Base-by-base conservation (phyloP, 2,329 filamentous ascomycete species). In the Colletotrichum truncatum region DNA sequence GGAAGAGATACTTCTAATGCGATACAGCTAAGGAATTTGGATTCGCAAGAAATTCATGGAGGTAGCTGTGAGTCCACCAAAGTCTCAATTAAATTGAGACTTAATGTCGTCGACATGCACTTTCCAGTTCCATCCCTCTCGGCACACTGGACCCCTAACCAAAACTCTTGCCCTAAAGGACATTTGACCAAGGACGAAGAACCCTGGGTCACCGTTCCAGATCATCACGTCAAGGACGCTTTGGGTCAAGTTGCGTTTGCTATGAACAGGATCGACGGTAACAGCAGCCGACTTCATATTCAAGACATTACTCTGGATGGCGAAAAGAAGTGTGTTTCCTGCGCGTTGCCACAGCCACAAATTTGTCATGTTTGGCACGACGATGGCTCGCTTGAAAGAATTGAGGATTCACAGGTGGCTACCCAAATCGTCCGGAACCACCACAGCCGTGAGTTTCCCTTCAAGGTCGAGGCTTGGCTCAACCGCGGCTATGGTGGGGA, bases 171-270 rank as follows among this genome's bases (percentile, higher is more conserved):
- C n/a, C n/a, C n/a, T n/a, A n/a, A n/a, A n/a, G n/a, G n/a, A n/a
- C n/a, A n/a, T n/a, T 18, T 46, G 26, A 32, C 6, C 21, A 28
- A 8, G 10, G 26, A 9, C 8, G 11, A 34, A 7, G 28, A 52
- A 14, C 23, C 36, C 28, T 63, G 63, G 63, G 34, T 61, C 8
- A 6, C 49, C 9, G 23, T 66, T 5, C 21, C 52, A 2, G 18
- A 43, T 6, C 48, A 66, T 4, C 36, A 66, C 14, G 26, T 36
- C 25, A 62, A 62, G 23, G 61, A 68, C 23, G 55, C 57, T 10
- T 25, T 69, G 6, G 39, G 38, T 14, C 16, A 61, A 14, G 28
- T 64, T 4, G 41, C 55, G 7, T 60, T 49, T n/a, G 64, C 66
- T 14, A 9, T 64, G 26, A 65, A 62, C 56, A 65, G 55, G 14